phyloP scores from a whole-genome alignment of 257 asterid genomes.

The Jacaranda mimosifolia region DNA sequence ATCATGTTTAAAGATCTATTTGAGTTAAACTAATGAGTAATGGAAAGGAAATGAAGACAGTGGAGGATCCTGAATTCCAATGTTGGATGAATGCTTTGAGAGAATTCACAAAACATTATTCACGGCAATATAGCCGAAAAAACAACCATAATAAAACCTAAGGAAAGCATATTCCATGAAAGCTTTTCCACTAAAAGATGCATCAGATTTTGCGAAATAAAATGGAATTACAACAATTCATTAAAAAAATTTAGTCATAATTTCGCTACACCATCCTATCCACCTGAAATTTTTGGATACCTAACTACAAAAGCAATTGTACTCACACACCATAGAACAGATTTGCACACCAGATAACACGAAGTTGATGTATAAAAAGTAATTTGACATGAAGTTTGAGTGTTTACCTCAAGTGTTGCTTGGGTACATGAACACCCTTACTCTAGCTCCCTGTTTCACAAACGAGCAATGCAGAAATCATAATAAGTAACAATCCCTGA shows the following conservation, averaged over 20 bases:
- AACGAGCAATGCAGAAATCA: neutral
- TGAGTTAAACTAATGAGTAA: neutral
- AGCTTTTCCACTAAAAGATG: neutral
- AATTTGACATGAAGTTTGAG: neutral
- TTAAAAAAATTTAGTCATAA: neutral
- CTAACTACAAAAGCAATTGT: neutral
- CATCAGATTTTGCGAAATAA: neutral
- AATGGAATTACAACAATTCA: neutral
- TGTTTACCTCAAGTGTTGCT: constrained; percentile 62
- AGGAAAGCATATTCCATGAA: neutral
- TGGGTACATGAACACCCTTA: constrained; percentile 73
- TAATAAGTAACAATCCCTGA: neutral
- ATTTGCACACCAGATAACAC: neutral
- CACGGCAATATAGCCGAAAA: neutral
- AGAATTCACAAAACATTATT: neutral
- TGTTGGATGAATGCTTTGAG: neutral
- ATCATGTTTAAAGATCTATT: neutral
- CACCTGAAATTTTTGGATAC: neutral
- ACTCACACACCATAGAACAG: neutral
- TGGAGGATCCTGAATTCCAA: neutral
- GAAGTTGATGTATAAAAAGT: neutral
- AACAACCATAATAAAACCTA: neutral
- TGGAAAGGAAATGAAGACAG: neutral
- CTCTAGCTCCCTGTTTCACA: constrained; percentile 61
- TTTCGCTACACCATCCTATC: neutral